phyloP scores from a whole-genome alignment of 2,329 filamentous ascomycete genomes.

The Pseudocercospora musae region DNA sequence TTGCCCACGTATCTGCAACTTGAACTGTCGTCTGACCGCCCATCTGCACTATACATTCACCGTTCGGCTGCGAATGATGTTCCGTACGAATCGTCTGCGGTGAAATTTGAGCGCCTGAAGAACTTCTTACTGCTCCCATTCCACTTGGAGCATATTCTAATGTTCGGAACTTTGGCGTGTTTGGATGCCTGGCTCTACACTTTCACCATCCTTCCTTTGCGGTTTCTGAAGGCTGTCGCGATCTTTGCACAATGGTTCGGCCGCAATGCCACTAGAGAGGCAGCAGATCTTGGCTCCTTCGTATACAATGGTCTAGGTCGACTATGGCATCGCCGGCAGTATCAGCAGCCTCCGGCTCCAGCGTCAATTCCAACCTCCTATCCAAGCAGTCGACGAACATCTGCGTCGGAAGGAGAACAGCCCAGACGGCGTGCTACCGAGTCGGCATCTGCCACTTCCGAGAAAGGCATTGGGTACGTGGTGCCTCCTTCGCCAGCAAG shows the following conservation, averaged over 20 bases:
- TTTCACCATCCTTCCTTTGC: slow-evolving; percentile 88
- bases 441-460: neutral
- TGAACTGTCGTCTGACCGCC: slow-evolving; percentile 58
- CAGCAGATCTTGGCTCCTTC: slow-evolving; percentile 67
- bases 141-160: slow-evolving; percentile 77
- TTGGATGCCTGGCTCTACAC: slow-evolving; percentile 95
- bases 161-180: slow-evolving; percentile 86
- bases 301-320: slow-evolving; percentile 77
- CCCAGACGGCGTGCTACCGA: slow-evolving; percentile 6
- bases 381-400: slow-evolving; percentile 20
- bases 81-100: slow-evolving; percentile 86
- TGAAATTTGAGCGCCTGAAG: slow-evolving; percentile 86
- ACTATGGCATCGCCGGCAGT: slow-evolving; percentile 59
- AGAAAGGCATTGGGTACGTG: slow-evolving; percentile 10
- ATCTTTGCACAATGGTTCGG: slow-evolving; percentile 77
- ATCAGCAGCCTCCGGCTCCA: neutral
- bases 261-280: slow-evolving; percentile 68
- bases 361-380: slow-evolving; percentile 1
- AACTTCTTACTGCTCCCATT: slow-evolving; percentile 83
- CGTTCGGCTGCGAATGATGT: slow-evolving; percentile 55
- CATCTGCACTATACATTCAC: slow-evolving; percentile 63
- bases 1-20: slow-evolving; percentile 64
- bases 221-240: slow-evolving; percentile 76
- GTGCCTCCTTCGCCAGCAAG: slow-evolving; percentile 12
- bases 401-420: slow-evolving; percentile 16